Evolutionary conservation across 2,329 filamentous ascomycete genomes (phyloP), one percentile per base, ranked within the genome.

Genomic region (Neonectria sp.): DNA sequence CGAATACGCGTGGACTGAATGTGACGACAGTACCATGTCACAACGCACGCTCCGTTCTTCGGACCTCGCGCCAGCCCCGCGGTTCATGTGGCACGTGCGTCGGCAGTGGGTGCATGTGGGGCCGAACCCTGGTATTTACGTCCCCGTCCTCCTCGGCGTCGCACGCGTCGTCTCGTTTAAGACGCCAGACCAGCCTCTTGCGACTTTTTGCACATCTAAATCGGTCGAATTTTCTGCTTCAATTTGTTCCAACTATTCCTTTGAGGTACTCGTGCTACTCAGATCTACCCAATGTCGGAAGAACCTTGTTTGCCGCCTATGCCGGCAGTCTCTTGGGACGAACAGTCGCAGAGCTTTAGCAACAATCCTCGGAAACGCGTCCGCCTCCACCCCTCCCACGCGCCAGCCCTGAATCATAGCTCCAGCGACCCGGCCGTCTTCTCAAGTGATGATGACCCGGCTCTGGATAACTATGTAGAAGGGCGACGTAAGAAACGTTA

Each of bases 371-470:
- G 78, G 65, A 85, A 84, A 75, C 82, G 82, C 72, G 77, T 76
- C 60, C 78, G 80, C 48, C 73, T 75, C 35, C 71, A 76, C 24
- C 66, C 73, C 31, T 75, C 74, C 27, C 73, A 77, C 65, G 75
- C 77, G 61, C 72, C 76, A 43, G 69, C 78, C 5, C 67, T 75
- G 2, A 75, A 82, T 43, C 81, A 87, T 76, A 89, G 90, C 76
- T 93, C 91, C 24, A 93, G 92, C 75, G 92, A 94, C 74, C 91
- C 91, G 4, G 86, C 90, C 55, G 79, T 93, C 29, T 94, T 94
- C 79, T 93, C 91, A 4, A 91, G 90, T 77, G 92, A 94, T 66
- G 91, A 93, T 73, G 91, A 93, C 64, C 89, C 90, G 3, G 87
- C 88, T 2, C 78, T 91, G 55, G 90, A 92, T 67, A 91, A 91